Evolutionary conservation across 495 filamentous ascomycete genomes (phyloP), one percentile per base, ranked within the genome.

Genomic region (Penicillium canescens): DNA sequence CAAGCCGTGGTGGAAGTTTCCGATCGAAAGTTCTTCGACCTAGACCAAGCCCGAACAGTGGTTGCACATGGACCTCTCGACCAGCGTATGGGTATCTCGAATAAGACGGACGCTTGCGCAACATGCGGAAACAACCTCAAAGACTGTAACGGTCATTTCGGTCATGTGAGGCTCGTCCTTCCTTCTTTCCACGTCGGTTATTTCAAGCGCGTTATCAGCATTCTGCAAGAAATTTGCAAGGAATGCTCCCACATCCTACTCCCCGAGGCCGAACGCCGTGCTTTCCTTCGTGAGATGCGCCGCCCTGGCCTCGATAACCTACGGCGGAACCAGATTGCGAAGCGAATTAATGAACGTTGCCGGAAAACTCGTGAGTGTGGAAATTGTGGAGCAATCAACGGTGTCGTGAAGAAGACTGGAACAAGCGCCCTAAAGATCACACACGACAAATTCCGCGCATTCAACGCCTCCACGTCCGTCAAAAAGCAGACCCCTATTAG

Each of bases 131-230:
- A 86, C 54, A 78, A 80, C 9, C 74, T 97, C 37, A 79, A 89
- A 50, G 78, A 84, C 41, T 98, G 94, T 68, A 92, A 92, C 56
- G 94, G 94, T 21, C 94, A 98, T 71, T 98, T 97, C 56, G 94
- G 94, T 37, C 88, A 96, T 71, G 85, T 98, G 53, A 82, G 86
- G 65, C 81, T 98, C 18, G 90, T 92, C 7, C 78, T 98, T 10
- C 94, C 94, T 5, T 88, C 88, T 24, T 96, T 97, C 60, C 94
- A 98, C 64, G 89, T 98, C 56, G 94, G 94, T 50, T 98, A 96
- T 62, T 86, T 98, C 62, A 92, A 89, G 62, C 87, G 92, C 56
- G 90, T 93, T 38, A 90, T 95, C 52, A 82, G 83, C 14, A 91
- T 96, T 40, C 77, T 98, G 33, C 90, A 96, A 64, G 86, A 91